Conservation (phyloP, 768 basidiomycete genomes). For the Floccularia luteovirens region DNA sequence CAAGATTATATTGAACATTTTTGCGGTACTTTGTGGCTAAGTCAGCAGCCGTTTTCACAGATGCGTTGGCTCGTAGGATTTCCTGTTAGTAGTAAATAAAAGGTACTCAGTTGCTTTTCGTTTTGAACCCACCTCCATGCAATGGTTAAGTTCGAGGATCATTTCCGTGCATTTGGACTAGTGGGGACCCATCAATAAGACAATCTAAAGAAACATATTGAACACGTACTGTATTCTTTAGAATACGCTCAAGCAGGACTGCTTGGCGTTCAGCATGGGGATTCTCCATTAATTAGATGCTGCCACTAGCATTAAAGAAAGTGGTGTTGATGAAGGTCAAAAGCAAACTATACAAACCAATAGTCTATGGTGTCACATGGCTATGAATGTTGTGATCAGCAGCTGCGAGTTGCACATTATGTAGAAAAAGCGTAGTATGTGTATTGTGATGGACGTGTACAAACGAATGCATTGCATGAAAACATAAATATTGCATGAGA, state of each 20-base stretch:
- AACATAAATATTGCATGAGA: conserved; percentile 2
- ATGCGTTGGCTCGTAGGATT: conserved; percentile 69
- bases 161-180: conserved; percentile 93
- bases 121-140: conserved; percentile 66
- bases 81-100: conserved; percentile 39
- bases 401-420: conserved; percentile 1
- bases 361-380: conserved; percentile 7
- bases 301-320: not conserved
- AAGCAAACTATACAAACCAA: no score
- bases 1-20: conserved; percentile 90
- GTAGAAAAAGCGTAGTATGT: not conserved
- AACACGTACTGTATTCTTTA: conserved; percentile 78
- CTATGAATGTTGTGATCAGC: conserved; percentile 9
- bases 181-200: conserved; percentile 5
- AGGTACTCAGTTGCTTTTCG: not conserved
- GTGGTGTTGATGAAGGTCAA: conserved; percentile 4
- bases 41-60: conserved; percentile 75
- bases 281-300: conserved; percentile 83
- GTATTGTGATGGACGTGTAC: conserved; percentile 3
- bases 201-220: not conserved
- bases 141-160: conserved; percentile 83
- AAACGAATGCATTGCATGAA: conserved; percentile 2
- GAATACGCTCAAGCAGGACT: conserved; percentile 81
- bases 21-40: conserved; percentile 82
- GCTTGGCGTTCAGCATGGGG: conserved; percentile 92